These are phyloP conservation scores for Heteromeles arbutifolia DNA, from an alignment of 306 rosid species.

Conservation along the genomic window DNA sequence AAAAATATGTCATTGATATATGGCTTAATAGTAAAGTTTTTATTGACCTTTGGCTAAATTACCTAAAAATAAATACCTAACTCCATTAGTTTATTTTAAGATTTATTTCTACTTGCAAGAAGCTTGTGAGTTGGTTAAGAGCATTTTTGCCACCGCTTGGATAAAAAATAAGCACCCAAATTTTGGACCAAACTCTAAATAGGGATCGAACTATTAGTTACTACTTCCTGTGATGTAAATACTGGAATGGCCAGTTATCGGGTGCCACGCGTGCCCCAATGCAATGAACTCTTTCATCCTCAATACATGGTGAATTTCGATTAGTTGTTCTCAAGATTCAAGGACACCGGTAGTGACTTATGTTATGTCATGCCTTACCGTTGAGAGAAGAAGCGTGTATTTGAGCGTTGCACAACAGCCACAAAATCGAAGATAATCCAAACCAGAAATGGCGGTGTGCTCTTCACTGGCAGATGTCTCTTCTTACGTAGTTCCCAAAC, in stretches of 20 bases:
- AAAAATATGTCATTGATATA: too few species aligned
- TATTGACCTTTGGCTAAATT: too few species aligned
- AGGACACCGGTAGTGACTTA: not conserved
- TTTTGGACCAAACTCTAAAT: too few species aligned
- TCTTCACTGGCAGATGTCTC: too few species aligned
- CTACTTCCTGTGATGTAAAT: not conserved
- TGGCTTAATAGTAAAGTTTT: too few species aligned
- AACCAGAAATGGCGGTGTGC: slow-evolving; percentile 45
- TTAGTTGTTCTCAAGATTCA: not conserved
- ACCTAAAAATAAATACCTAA: too few species aligned
- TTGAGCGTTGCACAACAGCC: slow-evolving; percentile 9
- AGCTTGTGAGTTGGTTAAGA: too few species aligned
- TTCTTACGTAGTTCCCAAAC: slow-evolving; percentile 28
- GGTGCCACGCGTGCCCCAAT: not conserved
- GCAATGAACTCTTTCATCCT: rapidly evolving
- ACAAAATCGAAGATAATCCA: slow-evolving; percentile 11
- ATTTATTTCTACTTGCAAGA: too few species aligned
- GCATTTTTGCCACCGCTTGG: too few species aligned
- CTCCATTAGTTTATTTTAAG: too few species aligned
- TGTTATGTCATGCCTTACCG: not conserved
- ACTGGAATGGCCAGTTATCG: not conserved
- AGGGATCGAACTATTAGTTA: too few species aligned
- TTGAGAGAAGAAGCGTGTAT: not conserved
- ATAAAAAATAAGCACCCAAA: too few species aligned
- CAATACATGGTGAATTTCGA: not conserved